phyloP scores from a whole-genome alignment of 2,329 filamentous ascomycete species.

The Neoscytalidium dimidiatum region DNA sequence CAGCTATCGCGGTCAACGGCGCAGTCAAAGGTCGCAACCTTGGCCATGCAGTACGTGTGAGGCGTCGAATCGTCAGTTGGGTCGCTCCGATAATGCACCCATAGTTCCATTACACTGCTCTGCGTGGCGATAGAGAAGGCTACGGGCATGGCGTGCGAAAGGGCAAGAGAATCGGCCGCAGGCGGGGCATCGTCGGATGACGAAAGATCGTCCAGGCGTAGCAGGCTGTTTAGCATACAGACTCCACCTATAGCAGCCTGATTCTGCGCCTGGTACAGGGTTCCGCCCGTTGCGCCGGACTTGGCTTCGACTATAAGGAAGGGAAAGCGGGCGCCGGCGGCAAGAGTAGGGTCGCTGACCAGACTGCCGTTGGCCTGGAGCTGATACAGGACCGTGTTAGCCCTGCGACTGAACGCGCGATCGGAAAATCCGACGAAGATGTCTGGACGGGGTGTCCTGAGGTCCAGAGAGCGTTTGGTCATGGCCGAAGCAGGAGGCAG shows the following conservation, averaged over 20 bases:
- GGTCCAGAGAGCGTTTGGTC: background rate
- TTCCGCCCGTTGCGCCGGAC: background rate
- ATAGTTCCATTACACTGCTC: background rate
- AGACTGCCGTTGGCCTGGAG: background rate
- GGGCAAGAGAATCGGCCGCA: background rate
- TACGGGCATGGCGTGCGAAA: background rate
- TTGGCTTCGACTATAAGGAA: constrained; percentile 3
- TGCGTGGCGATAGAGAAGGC: background rate
- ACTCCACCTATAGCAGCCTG: background rate
- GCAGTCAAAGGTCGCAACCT: background rate
- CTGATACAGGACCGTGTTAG: background rate
- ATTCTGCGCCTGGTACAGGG: background rate
- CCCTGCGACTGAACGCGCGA: background rate
- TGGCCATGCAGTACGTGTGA: background rate
- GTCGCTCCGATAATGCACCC: background rate
- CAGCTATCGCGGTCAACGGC: background rate
- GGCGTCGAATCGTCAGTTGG: background rate
- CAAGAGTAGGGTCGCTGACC: background rate
- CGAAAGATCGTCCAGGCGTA: background rate
- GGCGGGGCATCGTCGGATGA: too few relatives aligned
- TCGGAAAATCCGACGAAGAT: background rate
- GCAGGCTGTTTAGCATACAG: background rate
- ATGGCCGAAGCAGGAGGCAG: background rate
- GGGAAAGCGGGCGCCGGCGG: background rate
- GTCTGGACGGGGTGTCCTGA: background rate